Conservation (phyloP, 176 grass and related monocot genomes). For the Oryza glumipatula region DNA sequence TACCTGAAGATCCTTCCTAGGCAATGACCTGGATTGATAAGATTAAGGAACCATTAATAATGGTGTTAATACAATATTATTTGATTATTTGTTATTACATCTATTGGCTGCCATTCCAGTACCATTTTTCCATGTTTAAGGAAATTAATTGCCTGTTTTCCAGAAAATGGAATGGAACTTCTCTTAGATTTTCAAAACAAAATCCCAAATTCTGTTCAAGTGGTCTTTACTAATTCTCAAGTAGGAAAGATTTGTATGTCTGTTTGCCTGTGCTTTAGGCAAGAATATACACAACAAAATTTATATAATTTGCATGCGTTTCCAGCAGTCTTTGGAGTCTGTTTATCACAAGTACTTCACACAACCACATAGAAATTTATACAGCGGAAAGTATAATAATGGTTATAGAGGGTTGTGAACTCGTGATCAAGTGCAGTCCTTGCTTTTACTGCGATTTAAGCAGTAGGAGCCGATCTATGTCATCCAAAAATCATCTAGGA, state of each 20-base stretch:
- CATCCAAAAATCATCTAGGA: background rate
- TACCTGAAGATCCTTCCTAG: constrained; percentile 89
- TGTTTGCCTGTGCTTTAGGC: constrained; percentile 23
- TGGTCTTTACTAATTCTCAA: background rate
- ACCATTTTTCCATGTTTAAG: constrained; percentile 1
- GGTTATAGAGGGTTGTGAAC: background rate
- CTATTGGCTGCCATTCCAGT: background rate
- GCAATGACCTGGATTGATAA: constrained; percentile 62
- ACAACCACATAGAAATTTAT: background rate
- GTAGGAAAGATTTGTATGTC: constrained; percentile 1
- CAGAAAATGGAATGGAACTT: background rate
- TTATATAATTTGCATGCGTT: background rate
- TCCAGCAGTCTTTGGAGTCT: background rate
- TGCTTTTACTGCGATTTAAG: background rate
- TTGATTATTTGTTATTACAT: constrained; percentile 1
- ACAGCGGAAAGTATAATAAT: background rate
- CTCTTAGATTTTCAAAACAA: background rate
- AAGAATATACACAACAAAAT: background rate
- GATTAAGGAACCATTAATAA: constrained; percentile 35
- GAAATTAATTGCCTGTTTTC: background rate
- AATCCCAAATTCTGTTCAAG: background rate
- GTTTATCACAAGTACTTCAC: background rate
- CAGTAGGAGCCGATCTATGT: background rate
- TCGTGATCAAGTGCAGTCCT: background rate
- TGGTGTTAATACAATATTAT: background rate